A percentile compares a stretch with the other conserved stretches of the same genome.
These are phyloP conservation scores for Tylopilus subfusipes DNA, from an alignment of 768 basidiomycete genomes.

Conservation along the genomic window DNA sequence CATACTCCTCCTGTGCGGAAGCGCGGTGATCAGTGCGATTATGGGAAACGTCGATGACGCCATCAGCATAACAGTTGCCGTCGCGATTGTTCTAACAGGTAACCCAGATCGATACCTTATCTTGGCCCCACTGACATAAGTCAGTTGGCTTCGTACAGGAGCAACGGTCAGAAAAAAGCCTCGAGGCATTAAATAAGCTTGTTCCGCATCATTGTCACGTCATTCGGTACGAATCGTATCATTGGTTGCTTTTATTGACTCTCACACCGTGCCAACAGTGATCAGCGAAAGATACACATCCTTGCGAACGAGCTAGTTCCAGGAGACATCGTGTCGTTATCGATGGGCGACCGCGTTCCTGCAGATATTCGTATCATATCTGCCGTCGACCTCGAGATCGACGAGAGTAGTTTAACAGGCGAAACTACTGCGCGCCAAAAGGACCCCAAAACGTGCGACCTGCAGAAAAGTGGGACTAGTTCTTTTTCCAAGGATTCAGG, in stretches of 20 bases:
- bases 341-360: conserved; percentile 90
- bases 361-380: conserved; percentile 84
- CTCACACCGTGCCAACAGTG: conserved; percentile 8
- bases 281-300: conserved; percentile 67
- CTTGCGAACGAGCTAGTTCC: conserved; percentile 97
- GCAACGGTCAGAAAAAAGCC: conserved; percentile 87
- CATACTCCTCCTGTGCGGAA: too few relatives aligned
- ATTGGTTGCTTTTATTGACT: not conserved
- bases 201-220: conserved; percentile 97
- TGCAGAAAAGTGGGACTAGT: conserved; percentile 27
- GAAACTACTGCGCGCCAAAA: conserved; percentile 84
- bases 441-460: conserved; percentile 50
- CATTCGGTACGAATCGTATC: conserved; percentile 45
- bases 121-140: not conserved
- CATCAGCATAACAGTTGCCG: conserved; percentile 86
- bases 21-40: conserved; percentile 81
- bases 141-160: conserved; percentile 94
- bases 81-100: conserved; percentile 93
- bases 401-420: conserved; percentile 93
- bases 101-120: conserved; percentile 19
- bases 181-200: conserved; percentile 94
- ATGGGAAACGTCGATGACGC: conserved; percentile 98
- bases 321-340: conserved; percentile 86
- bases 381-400: conserved; percentile 87
- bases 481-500: conserved; percentile 31